These are phyloP conservation scores for Kodamaea sp. DNA, from an alignment of 1,139 yeast species.

Conservation along the genomic window DNA sequence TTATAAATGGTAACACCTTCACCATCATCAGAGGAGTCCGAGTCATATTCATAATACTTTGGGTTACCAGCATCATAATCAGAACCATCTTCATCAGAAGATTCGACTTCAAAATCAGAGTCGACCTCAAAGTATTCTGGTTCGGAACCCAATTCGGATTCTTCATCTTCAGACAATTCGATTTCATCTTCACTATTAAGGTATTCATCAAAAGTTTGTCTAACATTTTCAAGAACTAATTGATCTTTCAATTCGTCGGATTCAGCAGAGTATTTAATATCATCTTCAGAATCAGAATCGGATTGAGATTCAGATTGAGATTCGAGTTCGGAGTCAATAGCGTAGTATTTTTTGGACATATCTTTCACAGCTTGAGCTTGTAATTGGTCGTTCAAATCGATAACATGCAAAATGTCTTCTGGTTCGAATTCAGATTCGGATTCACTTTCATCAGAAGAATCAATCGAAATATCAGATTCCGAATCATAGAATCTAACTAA, in stretches of 20 bases:
- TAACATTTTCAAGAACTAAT: constrained; percentile 36
- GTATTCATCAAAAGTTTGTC: constrained; percentile 38
- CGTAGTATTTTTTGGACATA: constrained; percentile 10
- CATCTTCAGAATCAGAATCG: constrained; percentile 16
- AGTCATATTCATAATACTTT: constrained; percentile 25
- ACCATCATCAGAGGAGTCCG: constrained; percentile 27
- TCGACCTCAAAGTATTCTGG: constrained; percentile 36
- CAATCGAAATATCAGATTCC: constrained; percentile 16
- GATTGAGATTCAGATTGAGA: constrained; percentile 11
- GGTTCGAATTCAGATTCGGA: constrained; percentile 23
- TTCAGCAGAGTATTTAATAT: constrained; percentile 30
- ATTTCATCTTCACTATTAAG: constrained; percentile 30
- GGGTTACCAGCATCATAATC: constrained; percentile 23
- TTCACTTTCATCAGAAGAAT: constrained; percentile 13
- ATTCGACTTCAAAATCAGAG: constrained; percentile 17
- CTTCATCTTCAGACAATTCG: constrained; percentile 24
- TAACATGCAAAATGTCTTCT: constrained; percentile 31
- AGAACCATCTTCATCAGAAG: constrained; percentile 21
- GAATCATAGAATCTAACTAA: constrained; percentile 37
- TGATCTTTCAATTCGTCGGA: constrained; percentile 33
- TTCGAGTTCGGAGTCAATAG: constrained; percentile 11
- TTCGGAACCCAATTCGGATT: constrained; percentile 28
- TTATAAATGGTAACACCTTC: constrained; percentile 46
- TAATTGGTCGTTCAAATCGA: constrained; percentile 35
- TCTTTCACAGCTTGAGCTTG: constrained; percentile 30